phyloP scores from a whole-genome alignment of 441 rosid species.

The Biscutella laevigata region DNA sequence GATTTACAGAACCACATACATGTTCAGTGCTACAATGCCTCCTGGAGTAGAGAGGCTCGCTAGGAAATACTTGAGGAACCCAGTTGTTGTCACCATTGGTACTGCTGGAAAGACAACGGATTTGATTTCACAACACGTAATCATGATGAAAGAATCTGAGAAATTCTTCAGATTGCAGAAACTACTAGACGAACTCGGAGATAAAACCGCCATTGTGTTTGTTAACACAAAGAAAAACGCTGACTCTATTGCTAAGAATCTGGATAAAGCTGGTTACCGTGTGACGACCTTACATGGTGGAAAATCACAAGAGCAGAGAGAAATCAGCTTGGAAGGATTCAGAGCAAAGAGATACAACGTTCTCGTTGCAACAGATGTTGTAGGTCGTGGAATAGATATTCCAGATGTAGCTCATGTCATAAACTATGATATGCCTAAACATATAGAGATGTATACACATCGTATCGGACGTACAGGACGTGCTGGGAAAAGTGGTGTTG shows the following conservation, averaged over 20 bases:
- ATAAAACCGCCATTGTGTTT: constrained; percentile 78
- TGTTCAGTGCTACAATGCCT: constrained; percentile 98
- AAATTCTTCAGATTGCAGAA: constrained; percentile 58
- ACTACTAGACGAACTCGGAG: constrained; percentile 73
- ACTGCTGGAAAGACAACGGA: constrained; percentile 93
- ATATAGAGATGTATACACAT: constrained; percentile 82
- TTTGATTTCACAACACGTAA: constrained; percentile 71
- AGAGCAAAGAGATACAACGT: constrained; percentile 76
- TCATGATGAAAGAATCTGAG: constrained; percentile 66
- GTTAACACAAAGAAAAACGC: constrained; percentile 67
- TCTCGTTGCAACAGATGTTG: constrained; percentile 93
- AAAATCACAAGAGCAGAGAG: constrained; percentile 92
- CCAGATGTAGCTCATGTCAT: constrained; percentile 92
- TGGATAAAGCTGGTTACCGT: constrained; percentile 77
- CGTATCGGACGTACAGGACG: constrained; percentile 95
- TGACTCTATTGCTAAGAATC: constrained; percentile 37
- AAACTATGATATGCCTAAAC: constrained; percentile 85
- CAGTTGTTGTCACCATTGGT: constrained; percentile 85
- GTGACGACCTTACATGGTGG: constrained; percentile 93
- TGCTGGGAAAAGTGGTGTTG: constrained; percentile 91
- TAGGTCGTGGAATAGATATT: constrained; percentile 88
- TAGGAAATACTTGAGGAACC: constrained; percentile 86
- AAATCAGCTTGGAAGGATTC: constrained; percentile 80
- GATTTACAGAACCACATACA: constrained; percentile 83
- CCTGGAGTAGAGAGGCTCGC: constrained; percentile 92